Percentiles rank a stretch among this genome's conserved stretches.
Evolutionary conservation across 2,329 filamentous ascomycete genomes (phyloP).

Genomic region (Zelopaecilomyces penicillatus): DNA sequence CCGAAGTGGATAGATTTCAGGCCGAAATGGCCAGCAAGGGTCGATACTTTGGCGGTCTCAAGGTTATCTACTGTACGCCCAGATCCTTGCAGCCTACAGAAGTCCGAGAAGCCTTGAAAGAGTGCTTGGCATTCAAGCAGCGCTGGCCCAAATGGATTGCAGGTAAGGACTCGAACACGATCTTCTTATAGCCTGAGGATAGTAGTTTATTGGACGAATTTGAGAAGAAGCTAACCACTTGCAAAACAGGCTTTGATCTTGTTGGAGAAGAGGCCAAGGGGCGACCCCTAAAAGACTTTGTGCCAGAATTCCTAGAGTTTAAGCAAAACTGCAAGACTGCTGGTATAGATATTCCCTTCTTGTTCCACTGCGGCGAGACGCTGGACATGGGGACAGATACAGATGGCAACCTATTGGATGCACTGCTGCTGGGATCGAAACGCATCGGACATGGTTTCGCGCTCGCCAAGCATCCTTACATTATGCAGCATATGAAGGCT

Average conservation of each 20-base stretch:
- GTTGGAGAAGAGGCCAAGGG: constrained; percentile 60
- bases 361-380: constrained; percentile 72
- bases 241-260: constrained; percentile 53
- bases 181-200: not conserved
- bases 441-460: constrained; percentile 70
- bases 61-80: constrained; percentile 65
- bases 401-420: constrained; percentile 62
- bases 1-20: constrained; percentile 44
- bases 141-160: constrained; percentile 52
- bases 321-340: constrained; percentile 38
- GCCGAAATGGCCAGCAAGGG: constrained; percentile 16
- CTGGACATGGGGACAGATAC: constrained; percentile 55
- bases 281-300: constrained; percentile 47
- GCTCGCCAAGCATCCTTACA: constrained; percentile 54
- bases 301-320: constrained; percentile 49
- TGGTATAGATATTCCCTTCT: constrained; percentile 55
- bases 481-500: constrained; percentile 58
- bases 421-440: constrained; percentile 55
- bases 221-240: not conserved
- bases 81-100: constrained; percentile 43
- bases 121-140: constrained; percentile 54
- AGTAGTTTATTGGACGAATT: no score
- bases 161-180: constrained; percentile 34
- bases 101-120: constrained; percentile 45
- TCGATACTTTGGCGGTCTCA: constrained; percentile 52